Base-by-base conservation (phyloP, 1,284 basidiomycete species). In the Porphyrellus sp. region DNA sequence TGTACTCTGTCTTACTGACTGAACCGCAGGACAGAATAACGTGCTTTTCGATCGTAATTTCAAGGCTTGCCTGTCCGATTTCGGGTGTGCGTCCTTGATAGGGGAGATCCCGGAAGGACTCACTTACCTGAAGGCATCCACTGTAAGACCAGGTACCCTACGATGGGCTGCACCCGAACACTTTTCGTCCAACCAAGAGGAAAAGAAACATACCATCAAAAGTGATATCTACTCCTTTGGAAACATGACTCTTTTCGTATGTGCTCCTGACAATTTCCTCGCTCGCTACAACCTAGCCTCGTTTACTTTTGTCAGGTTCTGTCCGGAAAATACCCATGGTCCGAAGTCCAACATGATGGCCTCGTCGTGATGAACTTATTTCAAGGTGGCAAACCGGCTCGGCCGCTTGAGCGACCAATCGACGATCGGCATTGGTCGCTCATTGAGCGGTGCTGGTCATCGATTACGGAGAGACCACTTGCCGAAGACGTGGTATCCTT, bases 81-180 rank as follows among this genome's bases (percentile, higher is more conserved):
- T 58, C 4, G 58, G 57, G 27, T 57, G 31, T 40, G 45, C 53
- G 6, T 47, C 52, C 0, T 35, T 56, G 24, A 8, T 52, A 12
- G 59, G 59, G 20, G 47, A 57, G 18, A 28, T 38, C 23, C 58
- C 58, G 2, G 43, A 41, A 8, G 57, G 25, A 18, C 23, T 59
- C 0, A 2, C 40, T 27, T 49, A 49, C 28, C 57, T 59, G 13
- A 23, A 53, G 24, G 18, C 16, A 31, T 40, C 46, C 4, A 44
- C 56, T 11, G 5, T 27, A 25, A 39, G 53, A 13, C 45, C 37
- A 3, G 59, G 57, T 5, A 46, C 60, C 8, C 4, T 57, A 8
- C 38, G 60, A 18, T 61, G 57, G 59, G 46, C 45, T 24, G 58
- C 56, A 12, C 56, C 55, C 1, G 55, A 58, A 30, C 45, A 39